Conservation (phyloP, 23 red algal genomes). For the Agarophyton chilense region DNA sequence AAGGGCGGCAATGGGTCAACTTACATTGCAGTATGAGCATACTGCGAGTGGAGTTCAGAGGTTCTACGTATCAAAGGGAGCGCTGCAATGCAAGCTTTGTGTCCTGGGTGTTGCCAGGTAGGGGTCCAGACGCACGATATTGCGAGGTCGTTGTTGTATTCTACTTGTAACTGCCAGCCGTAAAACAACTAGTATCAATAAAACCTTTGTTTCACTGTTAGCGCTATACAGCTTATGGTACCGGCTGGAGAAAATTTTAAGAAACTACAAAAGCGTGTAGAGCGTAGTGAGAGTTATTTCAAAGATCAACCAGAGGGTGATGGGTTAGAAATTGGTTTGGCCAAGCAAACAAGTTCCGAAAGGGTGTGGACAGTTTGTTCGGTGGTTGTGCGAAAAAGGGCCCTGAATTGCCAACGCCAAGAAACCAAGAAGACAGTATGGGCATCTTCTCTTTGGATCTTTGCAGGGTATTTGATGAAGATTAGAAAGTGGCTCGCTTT, state of each 20-base stretch:
- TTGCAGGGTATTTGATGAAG: conserved; percentile 3
- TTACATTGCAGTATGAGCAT: too few relatives aligned
- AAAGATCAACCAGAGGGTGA: conserved; percentile 3
- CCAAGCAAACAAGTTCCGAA: neutral
- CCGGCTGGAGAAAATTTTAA: conserved; percentile 7
- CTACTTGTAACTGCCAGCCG: too few relatives aligned
- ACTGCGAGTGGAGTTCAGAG: too few relatives aligned
- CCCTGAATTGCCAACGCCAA: neutral
- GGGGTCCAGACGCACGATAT: too few relatives aligned
- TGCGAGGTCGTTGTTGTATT: too few relatives aligned
- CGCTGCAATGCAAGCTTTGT: too few relatives aligned
- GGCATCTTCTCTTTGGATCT: neutral
- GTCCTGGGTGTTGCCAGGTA: too few relatives aligned
- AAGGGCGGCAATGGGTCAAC: conserved; percentile 28
- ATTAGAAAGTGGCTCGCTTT: too few relatives aligned
- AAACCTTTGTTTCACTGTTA: neutral
- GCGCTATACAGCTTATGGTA: neutral
- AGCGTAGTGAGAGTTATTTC: neutral
- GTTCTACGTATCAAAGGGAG: too few relatives aligned
- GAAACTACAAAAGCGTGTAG: neutral
- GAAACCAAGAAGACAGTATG: neutral
- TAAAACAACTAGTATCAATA: too few relatives aligned
- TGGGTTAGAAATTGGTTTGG: neutral
- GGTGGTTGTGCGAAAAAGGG: neutral
- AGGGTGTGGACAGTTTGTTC: neutral